These are phyloP conservation scores for Asterophora lycoperdoides DNA, from an alignment of 768 basidiomycete genomes.

Conservation along the genomic window DNA sequence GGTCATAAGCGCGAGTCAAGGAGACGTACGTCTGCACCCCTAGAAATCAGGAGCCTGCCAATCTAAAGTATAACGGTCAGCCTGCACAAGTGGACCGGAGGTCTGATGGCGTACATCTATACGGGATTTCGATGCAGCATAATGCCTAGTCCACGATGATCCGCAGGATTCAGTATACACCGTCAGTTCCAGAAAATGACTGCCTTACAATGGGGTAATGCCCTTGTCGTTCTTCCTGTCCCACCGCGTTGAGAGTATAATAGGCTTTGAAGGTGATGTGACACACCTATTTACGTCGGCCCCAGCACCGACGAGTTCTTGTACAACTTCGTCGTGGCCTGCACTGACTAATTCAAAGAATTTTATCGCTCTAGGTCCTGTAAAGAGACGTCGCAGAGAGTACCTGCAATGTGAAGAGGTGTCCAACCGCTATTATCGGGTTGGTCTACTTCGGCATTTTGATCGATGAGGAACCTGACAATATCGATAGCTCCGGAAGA, in stretches of 20 bases:
- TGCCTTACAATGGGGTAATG: constrained; percentile 71
- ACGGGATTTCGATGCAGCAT: constrained; percentile 88
- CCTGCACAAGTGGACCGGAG: constrained; percentile 19
- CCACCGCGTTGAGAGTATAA: constrained; percentile 16
- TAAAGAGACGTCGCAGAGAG: background rate
- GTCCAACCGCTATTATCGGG: constrained; percentile 71
- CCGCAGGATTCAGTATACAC: constrained; percentile 14
- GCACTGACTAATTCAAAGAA: constrained; percentile 59
- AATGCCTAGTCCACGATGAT: constrained; percentile 55
- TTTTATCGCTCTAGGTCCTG: constrained; percentile 13
- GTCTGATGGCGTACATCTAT: constrained; percentile 57
- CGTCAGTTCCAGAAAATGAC: constrained; percentile 9
- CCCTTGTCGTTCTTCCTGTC: constrained; percentile 74
- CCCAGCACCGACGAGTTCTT: constrained; percentile 76
- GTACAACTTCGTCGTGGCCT: constrained; percentile 70
- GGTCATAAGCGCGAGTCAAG: constrained; percentile 25
- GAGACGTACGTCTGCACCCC: constrained; percentile 85
- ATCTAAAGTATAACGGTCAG: constrained; percentile 54
- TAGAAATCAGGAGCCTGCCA: constrained; percentile 76
- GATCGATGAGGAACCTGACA: constrained; percentile 62
- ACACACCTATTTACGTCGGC: constrained; percentile 66
- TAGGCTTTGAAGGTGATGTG: constrained; percentile 17
- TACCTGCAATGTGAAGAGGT: constrained; percentile 76
- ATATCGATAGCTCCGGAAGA: constrained; percentile 70
- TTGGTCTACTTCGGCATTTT: constrained; percentile 64